These are phyloP conservation scores for Puccinia coronata DNA, from an alignment of 1,284 basidiomycete species.

Conservation along the genomic window DNA sequence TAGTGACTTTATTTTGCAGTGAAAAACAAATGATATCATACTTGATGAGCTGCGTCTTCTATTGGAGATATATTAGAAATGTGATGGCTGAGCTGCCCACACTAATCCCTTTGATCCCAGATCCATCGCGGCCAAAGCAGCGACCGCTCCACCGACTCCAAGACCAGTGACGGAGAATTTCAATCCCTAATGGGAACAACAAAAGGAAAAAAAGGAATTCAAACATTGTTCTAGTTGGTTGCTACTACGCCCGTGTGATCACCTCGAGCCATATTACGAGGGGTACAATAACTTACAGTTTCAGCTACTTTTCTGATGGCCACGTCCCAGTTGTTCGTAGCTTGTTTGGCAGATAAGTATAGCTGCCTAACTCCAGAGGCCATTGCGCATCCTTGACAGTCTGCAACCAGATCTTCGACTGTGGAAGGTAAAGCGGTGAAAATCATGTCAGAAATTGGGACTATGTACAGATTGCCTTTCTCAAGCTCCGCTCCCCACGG, in stretches of 20 bases:
- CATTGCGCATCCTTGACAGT: conserved; percentile 51
- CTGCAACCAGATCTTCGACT: conserved; percentile 50
- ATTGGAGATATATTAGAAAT: not conserved
- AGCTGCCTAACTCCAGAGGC: conserved; percentile 50
- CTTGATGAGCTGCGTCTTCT: not conserved
- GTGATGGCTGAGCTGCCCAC: not conserved
- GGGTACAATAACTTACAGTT: not conserved
- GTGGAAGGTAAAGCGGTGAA: conserved; percentile 25
- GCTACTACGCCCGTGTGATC: not conserved
- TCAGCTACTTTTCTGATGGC: conserved; percentile 49
- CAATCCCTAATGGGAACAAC: not conserved
- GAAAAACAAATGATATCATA: not conserved
- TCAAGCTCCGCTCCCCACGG: no score
- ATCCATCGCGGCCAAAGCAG: conserved; percentile 51
- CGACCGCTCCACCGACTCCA: conserved; percentile 51
- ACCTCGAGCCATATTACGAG: not conserved
- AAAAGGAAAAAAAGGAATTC: not conserved
- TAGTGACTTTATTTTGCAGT: conserved; percentile 22
- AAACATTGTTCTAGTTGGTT: not conserved
- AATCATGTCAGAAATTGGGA: not conserved
- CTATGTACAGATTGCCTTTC: no score
- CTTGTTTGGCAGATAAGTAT: conserved; percentile 51
- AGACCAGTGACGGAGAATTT: conserved; percentile 46
- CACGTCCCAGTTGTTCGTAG: conserved; percentile 51
- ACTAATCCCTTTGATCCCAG: conserved; percentile 26